Conservation (phyloP, 257 asterid genomes). For the Datura wrightii region DNA sequence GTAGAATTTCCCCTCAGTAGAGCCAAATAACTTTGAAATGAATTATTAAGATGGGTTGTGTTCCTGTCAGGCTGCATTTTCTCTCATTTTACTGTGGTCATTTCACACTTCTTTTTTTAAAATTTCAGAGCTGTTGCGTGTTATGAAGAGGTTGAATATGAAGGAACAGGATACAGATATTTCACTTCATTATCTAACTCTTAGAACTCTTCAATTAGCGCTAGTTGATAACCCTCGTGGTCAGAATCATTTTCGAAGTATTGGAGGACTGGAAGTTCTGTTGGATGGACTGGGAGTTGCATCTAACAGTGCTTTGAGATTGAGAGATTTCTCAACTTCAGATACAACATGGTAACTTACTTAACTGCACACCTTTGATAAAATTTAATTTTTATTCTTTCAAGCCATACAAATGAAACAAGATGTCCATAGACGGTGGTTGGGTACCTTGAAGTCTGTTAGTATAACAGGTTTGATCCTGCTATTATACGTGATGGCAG, state of each 20-base stretch:
- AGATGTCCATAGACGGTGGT: conserved; percentile 14
- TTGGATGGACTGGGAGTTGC: conserved; percentile 92
- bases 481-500: background rate
- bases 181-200: conserved; percentile 76
- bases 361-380: background rate
- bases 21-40: background rate
- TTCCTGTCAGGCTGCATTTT: conserved; percentile 3
- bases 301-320: conserved; percentile 60
- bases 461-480: background rate
- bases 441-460: background rate
- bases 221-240: conserved; percentile 91
- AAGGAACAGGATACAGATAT: conserved; percentile 86
- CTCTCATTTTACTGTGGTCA: conserved; percentile 16
- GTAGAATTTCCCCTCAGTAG: background rate
- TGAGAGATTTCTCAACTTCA: conserved; percentile 50
- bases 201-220: conserved; percentile 83
- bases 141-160: conserved; percentile 87
- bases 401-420: conserved; percentile 22
- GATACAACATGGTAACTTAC: conserved; percentile 55
- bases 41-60: background rate
- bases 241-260: conserved; percentile 98
- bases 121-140: conserved; percentile 79
- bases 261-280: conserved; percentile 97
- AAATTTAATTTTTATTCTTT: conserved; percentile 19
- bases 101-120: conserved; percentile 22